Evolutionary conservation across 2,329 filamentous ascomycete species (phyloP), one percentile per base, ranked within the genome.

Genomic region (Xylaria sp.): DNA sequence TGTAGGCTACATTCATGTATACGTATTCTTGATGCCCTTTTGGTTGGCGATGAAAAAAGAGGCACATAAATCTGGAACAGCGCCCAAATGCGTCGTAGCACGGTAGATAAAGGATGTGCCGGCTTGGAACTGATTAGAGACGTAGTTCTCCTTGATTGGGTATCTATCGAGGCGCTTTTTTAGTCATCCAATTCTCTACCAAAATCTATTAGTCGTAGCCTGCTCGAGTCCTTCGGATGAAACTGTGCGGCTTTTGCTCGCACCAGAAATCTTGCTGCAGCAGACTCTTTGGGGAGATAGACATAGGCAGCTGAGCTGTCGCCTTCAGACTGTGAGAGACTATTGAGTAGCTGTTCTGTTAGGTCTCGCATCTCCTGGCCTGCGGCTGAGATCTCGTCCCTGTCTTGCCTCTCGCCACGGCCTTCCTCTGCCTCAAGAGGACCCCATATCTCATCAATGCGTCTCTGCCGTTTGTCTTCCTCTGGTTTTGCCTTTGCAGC

Each of bases 361-460:
- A 91, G 79, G 58, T 84, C 81, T 65, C 84, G 84, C 84, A 91
- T 87, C 77, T 90, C 88, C 29, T 77, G 76, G 1, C 80, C 83
- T 0, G 86, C 85, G 1, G 83, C 86, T 1, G 82, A 78, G 7
- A 82, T 82, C 71, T 86, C 84, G 69, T 85, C 81, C 65, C 75
- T 69, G 22, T 81, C 76, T 4, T 78, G 77, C 20, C 70, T 75
- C 11, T 71, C 67, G 47, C 56, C 65, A 63, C 53, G 68, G 60
- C 31, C 71, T 69, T 73, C 71, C 69, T 73, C 72, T 68, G 73
- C 73, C 29, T 72, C 69, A 7, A 44, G 77, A 61, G 59, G 63
- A 0, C 85, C 85, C 87, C 88, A 90, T 36, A 90, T 89, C 65
- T 90, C 86, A 72, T 90, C 88, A 64, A 90, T 87, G 36, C 87